Percentiles rank a stretch among this genome's conserved stretches.
Conservation (phyloP, 176 grass and related monocot genomes). For the Oryza nivara region DNA sequence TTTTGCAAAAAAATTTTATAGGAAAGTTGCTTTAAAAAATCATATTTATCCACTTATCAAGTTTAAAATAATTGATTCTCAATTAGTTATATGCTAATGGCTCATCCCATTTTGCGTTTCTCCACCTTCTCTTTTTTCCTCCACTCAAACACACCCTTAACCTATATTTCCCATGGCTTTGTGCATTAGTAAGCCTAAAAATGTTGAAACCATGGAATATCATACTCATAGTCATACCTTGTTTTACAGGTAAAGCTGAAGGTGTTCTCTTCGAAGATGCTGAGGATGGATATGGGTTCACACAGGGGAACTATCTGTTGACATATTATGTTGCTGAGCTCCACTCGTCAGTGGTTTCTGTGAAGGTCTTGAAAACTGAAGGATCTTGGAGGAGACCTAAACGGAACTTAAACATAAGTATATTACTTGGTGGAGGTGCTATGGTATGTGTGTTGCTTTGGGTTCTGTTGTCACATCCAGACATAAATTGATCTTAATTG, state of each 20-base stretch:
- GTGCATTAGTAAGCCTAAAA: neutral
- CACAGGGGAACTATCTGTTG: constrained; percentile 71
- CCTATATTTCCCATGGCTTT: neutral
- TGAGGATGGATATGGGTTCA: constrained; percentile 87
- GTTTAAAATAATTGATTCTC: no score
- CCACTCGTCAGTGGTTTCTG: constrained; percentile 59
- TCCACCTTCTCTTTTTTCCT: no score
- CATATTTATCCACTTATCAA: no score
- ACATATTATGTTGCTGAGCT: constrained; percentile 79
- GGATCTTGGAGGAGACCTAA: constrained; percentile 66
- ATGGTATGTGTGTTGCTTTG: constrained; percentile 57
- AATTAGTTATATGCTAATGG: no score
- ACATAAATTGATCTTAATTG: constrained; percentile 11
- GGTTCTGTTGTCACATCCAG: neutral
- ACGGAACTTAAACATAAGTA: constrained; percentile 60
- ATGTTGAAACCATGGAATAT: neutral
- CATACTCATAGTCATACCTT: neutral
- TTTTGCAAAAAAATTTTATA: no score
- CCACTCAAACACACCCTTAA: neutral
- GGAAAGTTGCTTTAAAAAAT: no score
- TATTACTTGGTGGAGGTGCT: constrained; percentile 87
- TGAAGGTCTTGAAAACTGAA: constrained; percentile 76
- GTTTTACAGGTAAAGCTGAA: constrained; percentile 77
- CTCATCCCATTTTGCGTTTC: no score
- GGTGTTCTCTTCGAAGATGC: constrained; percentile 88